Conservation (phyloP, 176 grass and related monocot species). For the Chrysopogon serrulatus region DNA sequence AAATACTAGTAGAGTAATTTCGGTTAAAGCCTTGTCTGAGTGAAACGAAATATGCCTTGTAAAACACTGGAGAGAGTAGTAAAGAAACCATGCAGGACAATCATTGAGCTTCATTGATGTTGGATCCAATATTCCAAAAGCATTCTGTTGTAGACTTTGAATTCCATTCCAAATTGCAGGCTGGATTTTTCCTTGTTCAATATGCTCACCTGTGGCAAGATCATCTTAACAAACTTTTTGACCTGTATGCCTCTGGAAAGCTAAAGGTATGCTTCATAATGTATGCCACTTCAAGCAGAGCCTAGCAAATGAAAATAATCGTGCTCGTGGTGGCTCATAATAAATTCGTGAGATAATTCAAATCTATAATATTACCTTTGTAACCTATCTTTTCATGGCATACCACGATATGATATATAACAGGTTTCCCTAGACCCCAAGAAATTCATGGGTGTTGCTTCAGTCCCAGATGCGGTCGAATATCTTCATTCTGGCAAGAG, state of each 20-base stretch:
- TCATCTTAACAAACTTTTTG: slow-evolving; percentile 65
- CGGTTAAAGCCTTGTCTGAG: neutral
- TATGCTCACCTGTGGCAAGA: slow-evolving; percentile 70
- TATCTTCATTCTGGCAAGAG: slow-evolving; percentile 92
- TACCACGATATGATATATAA: neutral
- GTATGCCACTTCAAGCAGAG: neutral
- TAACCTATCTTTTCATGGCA: neutral
- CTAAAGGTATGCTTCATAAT: slow-evolving; percentile 56
- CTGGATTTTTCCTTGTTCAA: slow-evolving; percentile 75
- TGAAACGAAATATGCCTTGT: neutral
- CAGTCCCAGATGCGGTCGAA: slow-evolving; percentile 86
- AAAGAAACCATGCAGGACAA: neutral
- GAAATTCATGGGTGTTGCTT: slow-evolving; percentile 69
- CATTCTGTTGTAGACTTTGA: neutral
- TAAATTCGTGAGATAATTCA: neutral
- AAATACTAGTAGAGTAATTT: neutral
- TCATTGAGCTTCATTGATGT: neutral
- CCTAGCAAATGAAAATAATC: neutral
- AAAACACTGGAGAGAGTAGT: neutral
- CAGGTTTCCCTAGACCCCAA: slow-evolving; percentile 85
- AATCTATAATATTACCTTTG: neutral
- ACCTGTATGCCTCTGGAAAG: slow-evolving; percentile 60
- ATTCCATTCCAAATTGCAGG: slow-evolving; percentile 30
- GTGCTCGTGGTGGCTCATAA: neutral
- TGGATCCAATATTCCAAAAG: neutral